Percentiles rank a stretch among this genome's conserved stretches.
Conservation (phyloP, 176 grass and related monocot species). For the Rhipidocladum racemiflorum region DNA sequence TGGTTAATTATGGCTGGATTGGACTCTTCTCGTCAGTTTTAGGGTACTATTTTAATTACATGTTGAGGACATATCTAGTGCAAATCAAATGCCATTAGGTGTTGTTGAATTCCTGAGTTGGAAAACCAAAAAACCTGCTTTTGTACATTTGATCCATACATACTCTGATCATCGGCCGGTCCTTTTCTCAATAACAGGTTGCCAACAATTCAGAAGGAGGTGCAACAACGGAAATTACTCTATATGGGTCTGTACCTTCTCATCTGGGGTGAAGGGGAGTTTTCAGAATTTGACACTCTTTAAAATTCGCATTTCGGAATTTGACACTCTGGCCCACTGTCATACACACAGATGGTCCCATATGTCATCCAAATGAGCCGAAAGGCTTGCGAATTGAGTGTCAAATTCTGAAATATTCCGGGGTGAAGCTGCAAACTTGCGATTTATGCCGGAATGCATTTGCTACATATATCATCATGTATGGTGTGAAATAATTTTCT, state of each 20-base stretch:
- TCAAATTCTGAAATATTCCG: too few species aligned
- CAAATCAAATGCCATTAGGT: background rate
- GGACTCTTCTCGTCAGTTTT: background rate
- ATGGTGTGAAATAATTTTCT: conserved; percentile 24
- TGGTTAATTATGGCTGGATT: background rate
- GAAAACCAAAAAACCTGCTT: background rate
- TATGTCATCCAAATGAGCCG: too few species aligned
- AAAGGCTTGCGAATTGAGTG: too few species aligned
- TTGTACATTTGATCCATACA: background rate
- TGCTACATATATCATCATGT: conserved; percentile 99
- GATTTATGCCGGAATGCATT: conserved; percentile 97
- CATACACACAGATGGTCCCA: too few species aligned
- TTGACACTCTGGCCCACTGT: too few species aligned
- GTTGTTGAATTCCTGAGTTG: background rate
- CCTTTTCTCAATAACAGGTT: conserved; percentile 54
- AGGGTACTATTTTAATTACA: background rate
- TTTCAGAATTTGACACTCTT: too few species aligned
- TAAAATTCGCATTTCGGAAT: too few species aligned
- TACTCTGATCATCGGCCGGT: conserved; percentile 28
- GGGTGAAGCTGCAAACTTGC: conserved; percentile 97
- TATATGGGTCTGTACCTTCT: conserved; percentile 99
- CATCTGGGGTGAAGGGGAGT: conserved; percentile 99
- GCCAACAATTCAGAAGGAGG: conserved; percentile 87
- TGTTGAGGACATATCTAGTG: background rate
- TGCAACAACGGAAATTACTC: conserved; percentile 88